Conservation (phyloP, 441 rosid species). For the Euphorbia schlechtendalii region DNA sequence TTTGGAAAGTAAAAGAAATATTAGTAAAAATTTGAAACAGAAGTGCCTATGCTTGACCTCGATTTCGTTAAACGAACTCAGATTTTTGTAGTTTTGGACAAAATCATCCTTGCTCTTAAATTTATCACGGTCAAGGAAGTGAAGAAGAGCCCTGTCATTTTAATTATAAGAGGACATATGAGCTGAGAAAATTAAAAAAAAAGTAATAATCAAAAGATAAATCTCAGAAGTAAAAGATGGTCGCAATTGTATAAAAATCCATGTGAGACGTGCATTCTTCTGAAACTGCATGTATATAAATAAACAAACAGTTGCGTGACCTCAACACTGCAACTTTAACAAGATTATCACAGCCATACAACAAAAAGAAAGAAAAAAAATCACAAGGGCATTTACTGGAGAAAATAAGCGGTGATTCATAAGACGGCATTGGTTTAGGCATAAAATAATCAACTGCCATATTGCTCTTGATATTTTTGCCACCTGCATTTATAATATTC, state of each 20-base stretch:
- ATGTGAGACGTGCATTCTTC: not conserved
- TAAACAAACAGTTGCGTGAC: too few relatives aligned
- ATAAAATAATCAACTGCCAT: too few relatives aligned
- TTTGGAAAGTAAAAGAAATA: not conserved
- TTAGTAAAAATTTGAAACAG: not conserved
- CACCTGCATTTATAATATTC: too few relatives aligned
- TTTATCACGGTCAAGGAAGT: slow-evolving; percentile 92
- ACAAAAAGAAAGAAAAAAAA: too few relatives aligned
- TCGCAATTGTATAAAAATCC: not conserved
- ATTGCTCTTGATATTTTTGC: too few relatives aligned
- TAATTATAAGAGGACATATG: slow-evolving; percentile 2
- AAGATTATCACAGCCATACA: too few relatives aligned
- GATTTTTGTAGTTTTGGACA: slow-evolving; percentile 96
- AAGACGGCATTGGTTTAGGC: too few relatives aligned
- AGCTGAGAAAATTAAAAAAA: not conserved
- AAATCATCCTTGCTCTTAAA: slow-evolving; percentile 93
- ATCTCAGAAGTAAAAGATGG: not conserved
- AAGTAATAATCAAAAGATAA: not conserved
- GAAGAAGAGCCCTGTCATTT: slow-evolving; percentile 86
- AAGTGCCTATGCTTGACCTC: slow-evolving; percentile 46
- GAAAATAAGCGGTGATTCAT: too few relatives aligned
- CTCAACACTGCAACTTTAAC: too few relatives aligned
- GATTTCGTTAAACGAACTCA: slow-evolving; percentile 88
- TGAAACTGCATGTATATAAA: too few relatives aligned
- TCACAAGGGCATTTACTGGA: too few relatives aligned